Conservation (phyloP, 345 rosid genomes). For the Moricandia arvensis region DNA sequence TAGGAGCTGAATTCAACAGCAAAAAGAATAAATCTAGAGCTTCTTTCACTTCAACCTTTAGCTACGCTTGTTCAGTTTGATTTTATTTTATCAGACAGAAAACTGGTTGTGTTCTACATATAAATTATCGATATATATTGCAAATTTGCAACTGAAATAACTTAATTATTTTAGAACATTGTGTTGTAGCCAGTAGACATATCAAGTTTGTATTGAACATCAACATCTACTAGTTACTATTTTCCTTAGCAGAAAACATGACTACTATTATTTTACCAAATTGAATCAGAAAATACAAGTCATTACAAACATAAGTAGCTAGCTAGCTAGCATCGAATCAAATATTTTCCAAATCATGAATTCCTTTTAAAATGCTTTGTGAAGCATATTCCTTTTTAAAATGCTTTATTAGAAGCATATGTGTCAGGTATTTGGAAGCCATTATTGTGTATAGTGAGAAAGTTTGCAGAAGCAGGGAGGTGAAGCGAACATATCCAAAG, state of each 20-base stretch:
- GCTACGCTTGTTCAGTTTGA: too few species aligned
- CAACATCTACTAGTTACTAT: too few species aligned
- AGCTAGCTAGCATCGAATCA: conserved; percentile 1
- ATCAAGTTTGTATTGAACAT: too few species aligned
- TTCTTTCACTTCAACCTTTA: too few species aligned
- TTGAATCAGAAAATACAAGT: background rate
- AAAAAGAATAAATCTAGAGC: too few species aligned
- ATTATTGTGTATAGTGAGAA: conserved; percentile 25
- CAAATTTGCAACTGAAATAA: too few species aligned
- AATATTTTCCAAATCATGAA: background rate
- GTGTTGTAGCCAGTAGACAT: too few species aligned
- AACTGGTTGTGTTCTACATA: too few species aligned
- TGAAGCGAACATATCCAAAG: conserved; percentile 25
- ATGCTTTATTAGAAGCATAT: conserved; percentile 6
- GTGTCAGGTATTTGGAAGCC: conserved; percentile 17
- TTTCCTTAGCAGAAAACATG: background rate
- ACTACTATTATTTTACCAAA: background rate
- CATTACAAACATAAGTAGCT: background rate
- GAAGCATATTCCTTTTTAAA: background rate
- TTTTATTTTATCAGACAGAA: too few species aligned
- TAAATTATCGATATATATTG: too few species aligned
- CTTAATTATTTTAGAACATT: too few species aligned
- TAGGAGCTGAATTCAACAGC: too few species aligned
- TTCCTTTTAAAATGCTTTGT: background rate
- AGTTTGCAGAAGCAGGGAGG: conserved; percentile 14